phyloP scores from a whole-genome alignment of 1,139 yeast genomes.

The Protomyces inundatus region DNA sequence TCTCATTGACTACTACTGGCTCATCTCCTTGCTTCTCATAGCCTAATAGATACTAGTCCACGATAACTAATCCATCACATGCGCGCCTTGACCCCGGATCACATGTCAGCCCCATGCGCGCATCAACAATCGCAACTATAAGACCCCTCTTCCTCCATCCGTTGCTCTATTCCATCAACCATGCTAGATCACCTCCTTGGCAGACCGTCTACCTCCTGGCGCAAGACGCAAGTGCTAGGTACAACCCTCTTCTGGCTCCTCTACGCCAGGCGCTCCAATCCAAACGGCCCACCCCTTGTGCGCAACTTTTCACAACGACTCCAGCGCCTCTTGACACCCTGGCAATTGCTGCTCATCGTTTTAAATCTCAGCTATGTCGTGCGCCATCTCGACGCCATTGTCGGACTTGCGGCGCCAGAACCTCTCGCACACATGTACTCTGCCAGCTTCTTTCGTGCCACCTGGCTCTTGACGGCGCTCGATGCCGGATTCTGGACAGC shows the following conservation, averaged over 20 bases:
- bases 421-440: conserved; percentile 34
- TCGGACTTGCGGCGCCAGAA: conserved; percentile 34
- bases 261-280: conserved; percentile 32
- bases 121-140: no score
- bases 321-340: conserved; percentile 32
- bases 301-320: conserved; percentile 29
- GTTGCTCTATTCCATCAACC: not conserved
- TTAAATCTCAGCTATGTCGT: conserved; percentile 33
- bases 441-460: conserved; percentile 33
- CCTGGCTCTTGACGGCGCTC: conserved; percentile 35
- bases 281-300: conserved; percentile 33
- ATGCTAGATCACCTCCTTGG: conserved; percentile 40
- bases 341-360: conserved; percentile 34
- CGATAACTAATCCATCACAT: no score
- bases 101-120: no score
- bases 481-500: conserved; percentile 37
- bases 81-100: no score
- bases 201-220: conserved; percentile 34
- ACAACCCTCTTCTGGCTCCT: conserved; percentile 33
- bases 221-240: conserved; percentile 33
- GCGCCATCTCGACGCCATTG: conserved; percentile 34
- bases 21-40: no score
- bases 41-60: no score
- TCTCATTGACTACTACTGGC: no score
- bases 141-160: no score